These are phyloP conservation scores for Ogataea corticis DNA, from an alignment of 805 yeast genomes.

Conservation along the genomic window DNA sequence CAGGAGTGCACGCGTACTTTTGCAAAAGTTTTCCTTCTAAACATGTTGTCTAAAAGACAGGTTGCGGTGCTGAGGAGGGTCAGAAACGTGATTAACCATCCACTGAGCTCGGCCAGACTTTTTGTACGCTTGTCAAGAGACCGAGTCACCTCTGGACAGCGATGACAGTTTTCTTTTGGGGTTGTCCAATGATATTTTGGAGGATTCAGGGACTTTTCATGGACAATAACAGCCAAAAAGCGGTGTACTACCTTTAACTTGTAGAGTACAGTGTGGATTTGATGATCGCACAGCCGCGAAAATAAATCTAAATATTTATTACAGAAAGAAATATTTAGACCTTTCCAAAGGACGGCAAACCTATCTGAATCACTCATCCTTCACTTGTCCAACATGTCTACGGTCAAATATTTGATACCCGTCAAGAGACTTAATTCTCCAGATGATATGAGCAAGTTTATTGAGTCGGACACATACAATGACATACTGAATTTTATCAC, in stretches of 20 bases:
- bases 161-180: no score
- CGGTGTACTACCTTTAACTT: no score
- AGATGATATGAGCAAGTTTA: constrained; percentile 66
- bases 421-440: constrained; percentile 25
- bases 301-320: neutral
- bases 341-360: neutral
- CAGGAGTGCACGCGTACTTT: constrained; percentile 5
- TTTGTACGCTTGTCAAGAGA: neutral
- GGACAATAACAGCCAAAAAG: neutral
- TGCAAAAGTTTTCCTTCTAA: constrained; percentile 8
- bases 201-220: neutral
- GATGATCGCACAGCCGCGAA: no score
- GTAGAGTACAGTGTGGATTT: neutral
- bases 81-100: constrained; percentile 1
- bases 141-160: neutral
- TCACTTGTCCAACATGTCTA: no score
- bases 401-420: constrained; percentile 15
- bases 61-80: constrained; percentile 6
- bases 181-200: no score
- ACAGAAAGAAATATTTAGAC: neutral
- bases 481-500: constrained; percentile 55
- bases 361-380: no score
- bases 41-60: constrained; percentile 11
- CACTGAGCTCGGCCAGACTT: neutral
- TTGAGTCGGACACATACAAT: constrained; percentile 47